Evolutionary conservation across 352 stramenopile genomes (phyloP), one percentile per base, ranked within the genome.

Genomic region (Phytophthora multivora): DNA sequence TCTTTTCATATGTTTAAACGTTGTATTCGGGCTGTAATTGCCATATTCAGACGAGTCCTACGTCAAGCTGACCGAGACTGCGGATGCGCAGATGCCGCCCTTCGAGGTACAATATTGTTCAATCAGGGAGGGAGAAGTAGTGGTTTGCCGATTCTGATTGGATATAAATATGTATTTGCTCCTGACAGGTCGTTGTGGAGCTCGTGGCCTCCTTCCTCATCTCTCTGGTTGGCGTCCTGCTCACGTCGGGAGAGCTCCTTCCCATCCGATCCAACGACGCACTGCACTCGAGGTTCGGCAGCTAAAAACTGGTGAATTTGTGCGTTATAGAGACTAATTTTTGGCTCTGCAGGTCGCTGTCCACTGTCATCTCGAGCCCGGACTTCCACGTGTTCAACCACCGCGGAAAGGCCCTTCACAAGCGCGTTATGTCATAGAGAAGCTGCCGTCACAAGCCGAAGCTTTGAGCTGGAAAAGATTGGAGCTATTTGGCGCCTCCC

Each of bases 331-430:
- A 21, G 36, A 55, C 36, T 66, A 33, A 60, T n/a, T 49, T 43
- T 56, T 62, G 30, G 26, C 45, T 1, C 1, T 65, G 1, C 62
- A 93, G 84, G 55, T 89, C 84, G 60, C 74, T 93, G 43, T 60
- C 77, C 19, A 74, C 66, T 23, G 74, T 93, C 58, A 69, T 89
- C 53, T 90, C 79, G 31, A 83, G 70, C 43, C 79, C 85, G 12
- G 82, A 93, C 52, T 93, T 93, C 63, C 69, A 86, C 66, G 80
- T 91, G 66, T 93, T 91, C 69, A 91, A 90, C 67, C 85, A 93
- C 69, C 82, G 85, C 59, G 82, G 73, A 51, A 85, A 89, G 66
- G 74, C 82, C 35, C 71, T 93, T 38, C 80, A 88, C 75, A 90
- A 89, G 64, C 80, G 78, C 39, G 71, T 89, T 36, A 75, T 76